A percentile compares a stretch with the other conserved stretches of the same genome.
Conservation (phyloP, 2,329 filamentous ascomycete species). For the Orbilia blumenaviensis region DNA sequence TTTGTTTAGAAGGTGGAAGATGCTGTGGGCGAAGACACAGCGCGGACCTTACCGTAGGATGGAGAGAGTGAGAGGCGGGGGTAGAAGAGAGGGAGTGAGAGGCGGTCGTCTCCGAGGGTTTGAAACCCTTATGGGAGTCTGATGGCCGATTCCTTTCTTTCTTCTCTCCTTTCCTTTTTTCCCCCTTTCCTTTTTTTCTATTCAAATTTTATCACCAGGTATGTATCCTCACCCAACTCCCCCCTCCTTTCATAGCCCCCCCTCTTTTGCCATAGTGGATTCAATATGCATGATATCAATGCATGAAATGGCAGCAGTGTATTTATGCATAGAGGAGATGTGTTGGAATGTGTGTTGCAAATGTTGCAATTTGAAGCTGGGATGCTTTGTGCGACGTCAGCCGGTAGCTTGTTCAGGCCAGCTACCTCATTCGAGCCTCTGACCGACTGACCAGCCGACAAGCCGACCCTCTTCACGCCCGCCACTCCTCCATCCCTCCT, state of each 20-base stretch:
- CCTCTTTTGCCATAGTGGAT: neutral
- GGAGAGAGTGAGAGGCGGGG: too few species aligned
- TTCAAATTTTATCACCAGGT: neutral
- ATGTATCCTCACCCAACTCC: too few species aligned
- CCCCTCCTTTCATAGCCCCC: neutral
- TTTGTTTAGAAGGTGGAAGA: too few species aligned
- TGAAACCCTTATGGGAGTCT: too few species aligned
- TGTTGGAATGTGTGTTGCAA: slow-evolving; percentile 5
- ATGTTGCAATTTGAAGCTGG: slow-evolving; percentile 21
- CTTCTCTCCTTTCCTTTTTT: neutral
- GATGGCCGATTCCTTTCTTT: neutral
- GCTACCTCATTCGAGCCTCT: slow-evolving; percentile 30
- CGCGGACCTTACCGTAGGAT: too few species aligned
- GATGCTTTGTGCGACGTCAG: slow-evolving; percentile 43
- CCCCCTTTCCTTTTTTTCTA: neutral
- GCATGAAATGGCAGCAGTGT: too few species aligned
- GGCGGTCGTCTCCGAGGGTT: too few species aligned
- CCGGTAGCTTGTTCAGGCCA: slow-evolving; percentile 45
- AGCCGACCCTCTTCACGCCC: slow-evolving; percentile 8
- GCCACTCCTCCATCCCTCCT: neutral
- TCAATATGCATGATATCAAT: too few species aligned
- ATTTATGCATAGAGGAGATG: too few species aligned
- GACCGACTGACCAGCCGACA: slow-evolving; percentile 17
- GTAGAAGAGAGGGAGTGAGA: too few species aligned
- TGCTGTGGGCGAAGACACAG: too few species aligned